Base-by-base conservation (phyloP, 495 filamentous ascomycete species). In the Aspergillus bridgeri region DNA sequence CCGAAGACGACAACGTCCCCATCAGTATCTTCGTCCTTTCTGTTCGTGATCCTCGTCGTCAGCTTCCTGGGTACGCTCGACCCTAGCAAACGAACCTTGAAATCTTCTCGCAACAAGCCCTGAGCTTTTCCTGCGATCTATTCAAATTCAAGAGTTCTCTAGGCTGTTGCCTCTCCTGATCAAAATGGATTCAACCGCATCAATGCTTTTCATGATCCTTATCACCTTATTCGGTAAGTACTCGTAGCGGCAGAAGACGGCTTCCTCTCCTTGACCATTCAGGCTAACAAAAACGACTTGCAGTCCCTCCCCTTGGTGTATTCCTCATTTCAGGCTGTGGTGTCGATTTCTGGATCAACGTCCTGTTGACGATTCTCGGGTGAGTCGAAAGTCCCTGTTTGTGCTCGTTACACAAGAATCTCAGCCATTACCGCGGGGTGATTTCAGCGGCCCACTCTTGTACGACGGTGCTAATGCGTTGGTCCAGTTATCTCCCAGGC, bases 401-500 rank as follows among this genome's bases (percentile, higher is more conserved):
- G 56, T 21, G 22, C n/a, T 21, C n/a, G 13, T 17, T 29, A 54
- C 7, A 5, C 6, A 23, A 21, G 42, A 27, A 53, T 2, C 0
- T 19, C 27, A 19, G 23, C 19, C 44, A 42, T 45, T 17, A 18
- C 8, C 19, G 21, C 19, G 21, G 5, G 9, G 6, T 46, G 43
- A 46, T 15, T 46, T 3, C 27, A 29, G 6, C 27, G 27, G 6
- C 11, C 27, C 6, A 29, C 3, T 11, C 7, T 38, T 38, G 33
- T 38, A 15, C 33, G 17, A 38, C 33, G 33, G 7, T 11, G 33
- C 33, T 38, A 38, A 38, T 38, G 33, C 5, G 1, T 38, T 13
- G 45, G 17, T 21, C 1, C 55, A 90, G 89, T 3, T 89, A 86
- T 62, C 69, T 94, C 54, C 91, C 90, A 1, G 89, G 89, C 6